Percentiles rank a stretch among this genome's conserved stretches.
These are phyloP conservation scores for Iris macrosiphon DNA, from an alignment of 106 monocot species.

Conservation along the genomic window DNA sequence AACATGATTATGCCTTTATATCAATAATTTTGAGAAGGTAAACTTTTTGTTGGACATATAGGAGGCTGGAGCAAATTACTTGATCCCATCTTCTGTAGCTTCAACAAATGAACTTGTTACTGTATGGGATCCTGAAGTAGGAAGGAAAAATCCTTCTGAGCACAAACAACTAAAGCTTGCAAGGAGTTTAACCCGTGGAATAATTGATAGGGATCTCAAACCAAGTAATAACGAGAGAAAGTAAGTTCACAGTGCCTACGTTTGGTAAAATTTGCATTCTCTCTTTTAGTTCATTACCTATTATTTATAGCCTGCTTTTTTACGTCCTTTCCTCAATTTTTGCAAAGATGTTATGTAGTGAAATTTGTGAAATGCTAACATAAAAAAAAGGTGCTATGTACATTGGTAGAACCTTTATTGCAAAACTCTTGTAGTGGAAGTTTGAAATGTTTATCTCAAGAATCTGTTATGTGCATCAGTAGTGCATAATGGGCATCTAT, in stretches of 20 bases:
- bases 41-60: constrained; percentile 14
- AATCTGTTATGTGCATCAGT: too few species aligned
- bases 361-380: too few species aligned
- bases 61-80: constrained; percentile 76
- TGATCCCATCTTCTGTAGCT: constrained; percentile 51
- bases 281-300: too few species aligned
- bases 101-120: constrained; percentile 94
- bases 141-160: constrained; percentile 95
- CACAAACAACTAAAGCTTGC: constrained; percentile 97
- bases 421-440: too few species aligned
- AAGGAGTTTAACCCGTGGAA: constrained; percentile 86
- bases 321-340: too few species aligned
- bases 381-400: too few species aligned
- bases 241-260: constrained; percentile 31
- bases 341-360: too few species aligned
- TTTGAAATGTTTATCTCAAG: too few species aligned
- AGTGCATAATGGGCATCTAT: too few species aligned
- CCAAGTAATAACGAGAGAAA: constrained; percentile 80
- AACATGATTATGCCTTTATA: background rate
- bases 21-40: background rate
- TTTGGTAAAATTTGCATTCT: background rate
- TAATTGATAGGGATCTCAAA: constrained; percentile 88
- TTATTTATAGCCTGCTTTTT: too few species aligned
- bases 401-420: too few species aligned
- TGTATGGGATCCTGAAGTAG: constrained; percentile 98